phyloP scores from a whole-genome alignment of 305 asterid genomes.

The Fraxinus baroniana region DNA sequence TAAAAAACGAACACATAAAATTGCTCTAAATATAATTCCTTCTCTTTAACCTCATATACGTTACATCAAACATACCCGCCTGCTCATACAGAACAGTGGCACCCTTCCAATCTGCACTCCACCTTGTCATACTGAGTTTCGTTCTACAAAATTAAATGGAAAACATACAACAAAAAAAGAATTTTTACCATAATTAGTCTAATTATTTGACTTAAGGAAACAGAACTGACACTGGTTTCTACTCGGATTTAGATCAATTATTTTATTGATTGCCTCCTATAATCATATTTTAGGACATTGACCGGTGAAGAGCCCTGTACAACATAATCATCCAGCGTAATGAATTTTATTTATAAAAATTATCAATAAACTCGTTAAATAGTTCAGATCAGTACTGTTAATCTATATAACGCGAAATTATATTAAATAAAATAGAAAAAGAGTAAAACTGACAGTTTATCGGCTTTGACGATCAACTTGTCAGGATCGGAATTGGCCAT shows the following conservation, averaged over 20 bases:
- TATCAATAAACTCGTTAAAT: neutral
- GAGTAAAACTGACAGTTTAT: constrained; percentile 58
- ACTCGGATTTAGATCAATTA: neutral
- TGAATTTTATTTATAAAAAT: neutral
- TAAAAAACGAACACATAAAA: neutral
- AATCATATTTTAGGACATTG: neutral
- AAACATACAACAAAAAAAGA: neutral
- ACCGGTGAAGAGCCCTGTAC: neutral
- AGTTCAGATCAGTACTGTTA: neutral
- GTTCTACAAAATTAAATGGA: constrained; percentile 50
- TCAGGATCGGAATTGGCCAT: constrained; percentile 77
- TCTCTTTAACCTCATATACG: constrained; percentile 9
- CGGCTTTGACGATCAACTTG: constrained; percentile 84
- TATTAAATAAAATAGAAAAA: neutral
- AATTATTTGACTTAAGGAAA: neutral
- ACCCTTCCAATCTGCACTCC: constrained; percentile 91
- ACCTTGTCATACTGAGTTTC: constrained; percentile 82
- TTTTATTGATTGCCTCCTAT: neutral
- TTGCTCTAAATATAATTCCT: neutral
- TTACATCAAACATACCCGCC: constrained; percentile 56
- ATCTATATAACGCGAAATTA: neutral
- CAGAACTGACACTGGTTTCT: neutral
- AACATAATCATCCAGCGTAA: neutral
- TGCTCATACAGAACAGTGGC: constrained; percentile 90
- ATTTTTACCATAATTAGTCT: neutral